These are phyloP conservation scores for Capronia epimyces DNA, from an alignment of 2,329 filamentous ascomycete species.

Conservation along the genomic window DNA sequence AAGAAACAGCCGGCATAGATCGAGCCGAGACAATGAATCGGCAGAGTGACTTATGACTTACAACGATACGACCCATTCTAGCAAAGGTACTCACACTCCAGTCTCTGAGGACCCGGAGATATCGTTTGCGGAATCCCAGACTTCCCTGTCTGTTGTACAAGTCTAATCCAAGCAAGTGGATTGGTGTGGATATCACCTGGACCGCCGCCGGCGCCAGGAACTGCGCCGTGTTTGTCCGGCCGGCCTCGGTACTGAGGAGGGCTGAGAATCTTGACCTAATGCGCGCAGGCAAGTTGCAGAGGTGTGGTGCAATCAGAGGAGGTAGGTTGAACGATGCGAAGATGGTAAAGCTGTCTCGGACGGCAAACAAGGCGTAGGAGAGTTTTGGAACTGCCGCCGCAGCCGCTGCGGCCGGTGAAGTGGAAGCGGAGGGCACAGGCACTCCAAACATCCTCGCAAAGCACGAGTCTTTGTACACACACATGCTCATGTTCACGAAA, in stretches of 20 bases:
- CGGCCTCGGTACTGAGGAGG: constrained; percentile 28
- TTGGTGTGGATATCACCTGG: constrained; percentile 71
- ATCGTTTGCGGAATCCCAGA: constrained; percentile 52
- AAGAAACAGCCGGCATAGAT: neutral
- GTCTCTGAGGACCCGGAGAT: constrained; percentile 60
- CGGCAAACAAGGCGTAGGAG: constrained; percentile 69
- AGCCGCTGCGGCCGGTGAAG: constrained; percentile 40
- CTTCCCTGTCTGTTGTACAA: constrained; percentile 64
- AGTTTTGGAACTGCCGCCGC: constrained; percentile 46
- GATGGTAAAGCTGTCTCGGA: constrained; percentile 77
- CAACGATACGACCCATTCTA: constrained; percentile 66
- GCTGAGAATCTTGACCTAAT: constrained; percentile 42
- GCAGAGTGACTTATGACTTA: constrained; percentile 12
- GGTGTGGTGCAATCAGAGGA: constrained; percentile 64
- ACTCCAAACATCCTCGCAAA: constrained; percentile 68
- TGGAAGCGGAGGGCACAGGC: constrained; percentile 17
- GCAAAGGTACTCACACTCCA: constrained; percentile 69
- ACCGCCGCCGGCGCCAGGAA: constrained; percentile 71
- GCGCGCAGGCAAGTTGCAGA: constrained; percentile 58
- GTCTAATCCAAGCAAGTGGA: constrained; percentile 78
- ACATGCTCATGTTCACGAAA: constrained; percentile 75
- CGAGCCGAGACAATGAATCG: neutral
- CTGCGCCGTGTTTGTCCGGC: constrained; percentile 55
- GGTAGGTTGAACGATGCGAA: constrained; percentile 90
- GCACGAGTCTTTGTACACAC: constrained; percentile 74